Evolutionary conservation across 768 basidiomycete genomes (phyloP).

Genomic region (Leucosporidium scottii): DNA sequence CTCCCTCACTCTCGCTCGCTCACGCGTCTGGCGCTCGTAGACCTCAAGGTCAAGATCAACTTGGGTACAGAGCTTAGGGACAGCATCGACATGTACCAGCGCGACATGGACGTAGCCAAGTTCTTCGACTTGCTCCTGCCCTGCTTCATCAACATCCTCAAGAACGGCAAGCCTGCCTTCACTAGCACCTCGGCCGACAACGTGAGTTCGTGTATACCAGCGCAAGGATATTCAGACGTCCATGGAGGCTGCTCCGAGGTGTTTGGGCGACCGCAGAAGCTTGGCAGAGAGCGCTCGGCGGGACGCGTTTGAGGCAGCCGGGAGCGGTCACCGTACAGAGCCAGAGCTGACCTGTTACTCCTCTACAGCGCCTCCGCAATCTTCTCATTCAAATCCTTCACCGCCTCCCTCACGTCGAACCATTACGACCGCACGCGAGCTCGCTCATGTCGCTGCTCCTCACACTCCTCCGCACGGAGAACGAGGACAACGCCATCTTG

Average conservation of each 20-base stretch:
- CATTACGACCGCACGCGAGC: constrained; percentile 60
- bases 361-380: constrained; percentile 66
- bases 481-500: constrained; percentile 87
- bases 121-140: constrained; percentile 36
- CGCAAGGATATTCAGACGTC: neutral
- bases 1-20: neutral
- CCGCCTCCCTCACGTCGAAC: constrained; percentile 73
- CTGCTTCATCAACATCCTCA: constrained; percentile 32
- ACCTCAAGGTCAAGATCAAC: constrained; percentile 28
- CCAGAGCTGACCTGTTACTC: neutral
- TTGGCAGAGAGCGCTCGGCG: too few relatives aligned
- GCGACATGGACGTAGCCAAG: constrained; percentile 33
- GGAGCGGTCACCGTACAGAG: too few relatives aligned
- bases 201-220: constrained; percentile 15
- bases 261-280: neutral
- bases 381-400: constrained; percentile 82
- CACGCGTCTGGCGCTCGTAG: constrained; percentile 4
- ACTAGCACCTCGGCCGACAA: constrained; percentile 31
- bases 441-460: constrained; percentile 73
- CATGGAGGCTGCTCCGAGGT: neutral
- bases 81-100: constrained; percentile 35
- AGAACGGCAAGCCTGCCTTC: constrained; percentile 31
- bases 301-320: neutral
- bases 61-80: constrained; percentile 37
- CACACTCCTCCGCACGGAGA: constrained; percentile 74